Percentiles rank a stretch among this genome's conserved stretches.
These are phyloP conservation scores for Trichoderma semiorbis DNA, from an alignment of 2,329 filamentous ascomycete genomes.

Conservation along the genomic window DNA sequence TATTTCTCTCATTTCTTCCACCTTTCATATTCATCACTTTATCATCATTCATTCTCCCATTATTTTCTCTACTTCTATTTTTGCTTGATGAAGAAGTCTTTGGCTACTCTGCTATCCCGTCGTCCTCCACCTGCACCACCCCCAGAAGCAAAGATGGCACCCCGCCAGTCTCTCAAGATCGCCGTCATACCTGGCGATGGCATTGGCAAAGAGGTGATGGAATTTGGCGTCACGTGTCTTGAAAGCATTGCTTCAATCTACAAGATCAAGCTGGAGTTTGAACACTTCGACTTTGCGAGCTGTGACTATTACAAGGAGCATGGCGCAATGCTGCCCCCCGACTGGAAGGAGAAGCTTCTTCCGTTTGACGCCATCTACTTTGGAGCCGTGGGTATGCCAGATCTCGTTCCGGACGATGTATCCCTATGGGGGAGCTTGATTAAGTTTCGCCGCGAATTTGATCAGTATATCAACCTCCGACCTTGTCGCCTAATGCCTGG, in stretches of 20 bases:
- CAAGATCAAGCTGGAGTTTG: constrained; percentile 54
- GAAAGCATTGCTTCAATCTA: constrained; percentile 54
- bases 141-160: background rate
- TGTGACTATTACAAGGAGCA: constrained; percentile 54
- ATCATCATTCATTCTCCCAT: background rate
- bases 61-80: background rate
- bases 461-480: constrained; percentile 60
- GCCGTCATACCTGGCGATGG: constrained; percentile 58
- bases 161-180: constrained; percentile 24
- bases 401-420: constrained; percentile 60
- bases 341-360: constrained; percentile 51
- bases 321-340: constrained; percentile 40
- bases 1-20: background rate
- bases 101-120: background rate
- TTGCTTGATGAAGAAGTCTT: background rate
- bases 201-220: constrained; percentile 61
- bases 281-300: constrained; percentile 63
- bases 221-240: constrained; percentile 3
- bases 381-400: constrained; percentile 59
- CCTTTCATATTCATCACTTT: background rate
- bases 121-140: background rate
- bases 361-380: constrained; percentile 65
- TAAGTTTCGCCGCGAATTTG: constrained; percentile 58
- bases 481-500: constrained; percentile 54
- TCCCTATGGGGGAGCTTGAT: constrained; percentile 65